Evolutionary conservation across 2,329 filamentous ascomycete genomes (phyloP).

Genomic region (Fusarium azukiicola): DNA sequence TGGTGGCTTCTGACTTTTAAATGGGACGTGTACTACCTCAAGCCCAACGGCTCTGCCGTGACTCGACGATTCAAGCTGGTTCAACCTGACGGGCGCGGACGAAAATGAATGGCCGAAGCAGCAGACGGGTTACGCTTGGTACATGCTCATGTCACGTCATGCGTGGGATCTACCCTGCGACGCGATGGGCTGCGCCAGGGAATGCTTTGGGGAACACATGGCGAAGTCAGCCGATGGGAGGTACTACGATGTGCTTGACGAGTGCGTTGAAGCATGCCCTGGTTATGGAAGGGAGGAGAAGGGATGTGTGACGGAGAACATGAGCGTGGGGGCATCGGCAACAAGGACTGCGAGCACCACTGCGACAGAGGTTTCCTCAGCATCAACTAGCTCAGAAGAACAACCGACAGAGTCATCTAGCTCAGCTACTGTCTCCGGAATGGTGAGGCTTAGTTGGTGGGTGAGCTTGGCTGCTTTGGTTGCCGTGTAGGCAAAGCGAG

Average conservation of each 20-base stretch:
- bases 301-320: background rate
- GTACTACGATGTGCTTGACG: background rate
- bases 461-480: background rate
- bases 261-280: background rate
- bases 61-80: background rate
- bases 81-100: background rate
- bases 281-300: conserved; percentile 2
- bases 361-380: background rate
- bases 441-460: background rate
- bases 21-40: background rate
- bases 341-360: background rate
- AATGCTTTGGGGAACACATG: background rate
- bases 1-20: background rate
- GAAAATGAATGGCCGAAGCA: background rate
- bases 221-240: background rate
- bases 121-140: background rate
- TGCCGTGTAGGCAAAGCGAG: background rate
- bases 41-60: background rate
- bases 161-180: background rate
- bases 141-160: background rate
- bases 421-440: background rate
- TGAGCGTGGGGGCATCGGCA: background rate
- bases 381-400: background rate
- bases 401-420: background rate
- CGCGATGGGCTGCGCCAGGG: background rate